Evolutionary conservation across 106 monocot species (phyloP), one percentile per base, ranked within the genome.

Genomic region (Dactylorhiza incarnata): DNA sequence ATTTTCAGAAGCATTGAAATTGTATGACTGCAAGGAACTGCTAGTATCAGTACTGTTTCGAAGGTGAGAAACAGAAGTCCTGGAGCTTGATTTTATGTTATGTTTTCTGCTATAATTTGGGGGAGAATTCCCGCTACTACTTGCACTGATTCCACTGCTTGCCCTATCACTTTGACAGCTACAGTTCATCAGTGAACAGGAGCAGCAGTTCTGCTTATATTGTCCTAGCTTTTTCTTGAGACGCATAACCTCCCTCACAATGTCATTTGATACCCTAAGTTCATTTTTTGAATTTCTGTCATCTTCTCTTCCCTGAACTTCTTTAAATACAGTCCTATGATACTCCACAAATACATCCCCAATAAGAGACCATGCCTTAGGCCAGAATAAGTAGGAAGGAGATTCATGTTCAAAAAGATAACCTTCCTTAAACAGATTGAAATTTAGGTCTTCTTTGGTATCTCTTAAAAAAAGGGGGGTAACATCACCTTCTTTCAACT

Each of bases 131-230:
- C 82, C 72, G 50, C 72, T 99, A 82, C 99, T 94, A 79, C 94
- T 99, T 68, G 99, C 99, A 81, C 94, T 99, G 78, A 72, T 88
- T 68, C 94, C 94, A 84, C 99, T 99, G 73, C 80, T 94, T 74
- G 81, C 85, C 48, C 99, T 89, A 74, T 99, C 99, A 82, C 81
- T 86, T 77, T 88, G 85, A 75, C 99, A 99, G 55, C 99, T 94
- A 75, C 99, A 99, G 69, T 99, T 99, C 63, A 94, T 80, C 51
- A 99, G 70, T 47, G 86, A 94, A 79, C 99, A 94, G 26, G 85
- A 89, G 76, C 77, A 84, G 71, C 99, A 99, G 54, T 92, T 99
- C 73, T 83, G 78, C 48, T 73, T 81, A 68, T 80, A 85, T 67
- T 85, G 87, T 25, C 91, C 91, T 53, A 99, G 69, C 77, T 99